A percentile compares a stretch with the other conserved stretches of the same genome.
Conservation (phyloP, 2,329 filamentous ascomycete species). For the Stromatinia cepivora region DNA sequence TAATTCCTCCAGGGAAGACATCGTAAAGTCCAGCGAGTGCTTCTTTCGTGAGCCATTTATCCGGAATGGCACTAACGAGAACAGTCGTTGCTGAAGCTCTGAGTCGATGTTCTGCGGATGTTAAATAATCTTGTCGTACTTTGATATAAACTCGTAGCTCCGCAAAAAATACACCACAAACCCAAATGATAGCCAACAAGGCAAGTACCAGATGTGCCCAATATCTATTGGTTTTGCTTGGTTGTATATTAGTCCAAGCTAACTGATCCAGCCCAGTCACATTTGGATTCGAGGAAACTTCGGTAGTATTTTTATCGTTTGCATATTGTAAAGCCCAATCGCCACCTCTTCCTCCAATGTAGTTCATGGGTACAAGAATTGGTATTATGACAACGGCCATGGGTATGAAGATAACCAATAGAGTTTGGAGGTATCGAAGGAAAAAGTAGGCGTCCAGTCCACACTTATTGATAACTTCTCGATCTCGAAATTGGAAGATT, state of each 20-base stretch:
- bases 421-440: slow-evolving; percentile 80
- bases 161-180: slow-evolving; percentile 82
- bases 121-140: slow-evolving; percentile 90
- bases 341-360: slow-evolving; percentile 63
- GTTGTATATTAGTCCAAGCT: slow-evolving; percentile 56
- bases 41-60: slow-evolving; percentile 84
- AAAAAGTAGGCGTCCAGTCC: slow-evolving; percentile 98
- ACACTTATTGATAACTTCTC: slow-evolving; percentile 91
- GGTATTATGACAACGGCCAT: slow-evolving; percentile 77
- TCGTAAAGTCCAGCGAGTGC: slow-evolving; percentile 84
- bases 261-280: slow-evolving; percentile 71
- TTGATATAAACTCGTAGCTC: slow-evolving; percentile 88
- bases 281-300: slow-evolving; percentile 27
- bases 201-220: slow-evolving; percentile 85
- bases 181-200: slow-evolving; percentile 74
- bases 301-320: slow-evolving; percentile 39
- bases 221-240: slow-evolving; percentile 50
- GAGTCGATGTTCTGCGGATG: slow-evolving; percentile 89
- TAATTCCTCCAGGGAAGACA: slow-evolving; percentile 91
- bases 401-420: slow-evolving; percentile 89
- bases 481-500: slow-evolving; percentile 68
- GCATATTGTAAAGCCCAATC: slow-evolving; percentile 43
- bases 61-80: slow-evolving; percentile 84
- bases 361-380: slow-evolving; percentile 83
- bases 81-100: slow-evolving; percentile 94